Evolutionary conservation across 2,329 filamentous ascomycete species (phyloP), one percentile per base, ranked within the genome.

Genomic region (Stachybotrys elegans): DNA sequence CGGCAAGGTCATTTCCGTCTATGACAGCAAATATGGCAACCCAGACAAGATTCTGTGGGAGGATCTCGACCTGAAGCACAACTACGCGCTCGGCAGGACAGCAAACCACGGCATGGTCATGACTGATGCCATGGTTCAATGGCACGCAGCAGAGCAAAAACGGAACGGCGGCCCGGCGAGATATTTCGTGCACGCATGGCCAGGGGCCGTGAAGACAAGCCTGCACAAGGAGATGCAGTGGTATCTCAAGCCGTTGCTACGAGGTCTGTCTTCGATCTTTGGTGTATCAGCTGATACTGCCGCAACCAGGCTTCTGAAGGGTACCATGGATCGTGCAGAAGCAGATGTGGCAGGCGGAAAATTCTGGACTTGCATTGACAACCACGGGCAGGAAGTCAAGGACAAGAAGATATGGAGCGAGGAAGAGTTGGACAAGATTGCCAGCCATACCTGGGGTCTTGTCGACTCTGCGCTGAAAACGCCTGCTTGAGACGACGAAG

Each of bases 121-220:
- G 66, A 69, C 51, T 2, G 60, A 69, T 21, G 60, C 55, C 9
- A 63, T 70, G 53, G 45, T 67, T 6, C 66, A 69, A 46, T 46
- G 49, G 7, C 56, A 58, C 5, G 61, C 66, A 1, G 50, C 55
- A 1, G 46, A 61, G 22, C 55, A 61, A 1, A 46, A 62, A 22
- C 54, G 60, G 8, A 32, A 48, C 17, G 46, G 53, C 4, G 50
- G 48, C 3, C 23, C 14, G 5, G 49, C 16, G 17, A 51, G 57
- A 2, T 55, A 62, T 34, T 73, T 69, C 40, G 50, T 71, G 0
- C 70, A 73, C 38, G 63, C 65, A 0, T 62, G 51, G 9, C 70
- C 71, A 0, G 68, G 69, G 2, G 19, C 55, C 1, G 70, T 73
- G 13, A 56, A 56, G 2, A 66, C 69, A 0, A 57, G 57, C 2